A percentile compares a stretch with the other conserved stretches of the same genome.
phyloP scores from a whole-genome alignment of 208 protist species.

The Acanthamoeba castellanii region DNA sequence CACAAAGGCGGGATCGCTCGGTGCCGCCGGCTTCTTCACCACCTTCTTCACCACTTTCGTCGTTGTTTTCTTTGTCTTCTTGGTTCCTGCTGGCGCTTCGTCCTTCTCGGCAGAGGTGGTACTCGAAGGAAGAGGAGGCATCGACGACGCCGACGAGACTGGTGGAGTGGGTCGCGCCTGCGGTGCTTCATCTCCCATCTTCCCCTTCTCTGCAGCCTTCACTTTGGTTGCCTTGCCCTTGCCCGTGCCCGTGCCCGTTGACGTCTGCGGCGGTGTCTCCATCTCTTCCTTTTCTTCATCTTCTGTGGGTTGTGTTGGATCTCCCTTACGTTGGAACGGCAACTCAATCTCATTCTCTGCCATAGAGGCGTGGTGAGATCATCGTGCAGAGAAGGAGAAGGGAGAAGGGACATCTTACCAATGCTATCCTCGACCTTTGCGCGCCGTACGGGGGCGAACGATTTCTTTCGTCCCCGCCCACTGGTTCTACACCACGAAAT shows the following conservation, averaged over 20 bases:
- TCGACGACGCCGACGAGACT: no score
- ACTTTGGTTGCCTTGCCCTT: no score
- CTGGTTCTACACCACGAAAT: not conserved
- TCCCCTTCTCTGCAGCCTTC: no score
- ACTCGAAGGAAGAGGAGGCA: no score
- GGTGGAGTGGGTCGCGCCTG: no score
- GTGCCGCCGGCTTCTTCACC: not conserved
- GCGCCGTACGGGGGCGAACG: not conserved
- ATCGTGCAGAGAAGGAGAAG: no score
- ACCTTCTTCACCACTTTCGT: not conserved
- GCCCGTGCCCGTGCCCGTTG: no score
- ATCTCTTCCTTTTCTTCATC: not conserved
- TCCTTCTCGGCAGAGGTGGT: no score
- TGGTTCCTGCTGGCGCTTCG: not conserved
- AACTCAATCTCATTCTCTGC: not conserved
- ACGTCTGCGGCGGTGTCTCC: not conserved
- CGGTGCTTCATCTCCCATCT: no score
- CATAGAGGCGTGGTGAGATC: not conserved
- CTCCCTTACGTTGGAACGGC: not conserved
- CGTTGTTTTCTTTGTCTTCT: not conserved
- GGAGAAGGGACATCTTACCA: not conserved
- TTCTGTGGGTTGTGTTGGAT: not conserved
- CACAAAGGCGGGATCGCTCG: not conserved
- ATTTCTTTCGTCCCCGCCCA: not conserved
- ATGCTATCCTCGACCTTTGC: constrained; percentile 1